Evolutionary conservation across 148 eudicot species (phyloP).

Genomic region (Suaeda aralocaspica): DNA sequence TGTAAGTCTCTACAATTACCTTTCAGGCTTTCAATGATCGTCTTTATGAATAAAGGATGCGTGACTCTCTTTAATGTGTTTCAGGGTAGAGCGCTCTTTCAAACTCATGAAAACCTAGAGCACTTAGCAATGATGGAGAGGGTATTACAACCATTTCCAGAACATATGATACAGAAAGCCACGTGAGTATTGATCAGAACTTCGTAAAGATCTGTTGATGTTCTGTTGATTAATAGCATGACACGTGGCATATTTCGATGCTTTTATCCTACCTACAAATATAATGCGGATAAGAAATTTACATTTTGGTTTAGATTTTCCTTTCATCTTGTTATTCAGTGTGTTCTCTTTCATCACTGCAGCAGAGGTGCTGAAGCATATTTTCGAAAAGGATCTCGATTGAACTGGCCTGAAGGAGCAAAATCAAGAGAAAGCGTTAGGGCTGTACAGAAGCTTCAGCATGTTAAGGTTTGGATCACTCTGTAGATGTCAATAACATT

Average conservation of each 20-base stretch:
- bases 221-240: not conserved
- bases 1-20: conserved; percentile 33
- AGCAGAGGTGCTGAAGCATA: conserved; percentile 71
- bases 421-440: conserved; percentile 73
- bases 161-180: conserved; percentile 55
- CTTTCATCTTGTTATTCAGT: not conserved
- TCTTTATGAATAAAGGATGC: not conserved
- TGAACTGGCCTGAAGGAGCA: conserved; percentile 91
- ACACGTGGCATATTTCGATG: not conserved
- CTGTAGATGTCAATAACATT: not conserved
- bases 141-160: conserved; percentile 78
- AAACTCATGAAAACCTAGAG: conserved; percentile 86
- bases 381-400: conserved; percentile 55
- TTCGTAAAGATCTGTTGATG: not conserved
- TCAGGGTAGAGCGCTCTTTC: conserved; percentile 79
- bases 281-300: not conserved
- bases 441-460: conserved; percentile 67
- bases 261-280: not conserved
- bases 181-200: conserved; percentile 38
- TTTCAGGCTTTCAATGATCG: not conserved
- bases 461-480: conserved; percentile 44
- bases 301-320: too few species aligned
- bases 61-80: conserved; percentile 17
- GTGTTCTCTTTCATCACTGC: conserved; percentile 18
- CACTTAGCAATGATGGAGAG: conserved; percentile 94